Conservation (phyloP, 257 asterid species). For the Vinca minor region DNA sequence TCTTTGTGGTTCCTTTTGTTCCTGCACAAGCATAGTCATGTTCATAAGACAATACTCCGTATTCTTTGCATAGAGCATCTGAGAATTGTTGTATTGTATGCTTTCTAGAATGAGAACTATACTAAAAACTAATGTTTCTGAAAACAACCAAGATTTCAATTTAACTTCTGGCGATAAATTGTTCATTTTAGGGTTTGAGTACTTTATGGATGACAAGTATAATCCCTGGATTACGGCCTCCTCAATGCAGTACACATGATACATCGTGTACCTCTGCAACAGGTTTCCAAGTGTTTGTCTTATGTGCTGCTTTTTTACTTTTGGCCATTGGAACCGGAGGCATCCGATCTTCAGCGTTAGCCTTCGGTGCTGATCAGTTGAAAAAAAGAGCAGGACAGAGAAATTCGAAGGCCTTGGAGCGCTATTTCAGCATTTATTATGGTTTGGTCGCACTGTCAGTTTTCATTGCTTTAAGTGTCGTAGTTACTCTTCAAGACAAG, state of each 20-base stretch:
- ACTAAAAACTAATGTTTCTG: background rate
- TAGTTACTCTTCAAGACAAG: constrained; percentile 70
- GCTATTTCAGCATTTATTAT: constrained; percentile 67
- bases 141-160: background rate
- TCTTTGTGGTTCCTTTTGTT: too few species aligned
- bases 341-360: constrained; percentile 47
- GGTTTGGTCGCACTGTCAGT: constrained; percentile 35
- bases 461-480: constrained; percentile 43
- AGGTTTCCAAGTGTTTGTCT: constrained; percentile 30
- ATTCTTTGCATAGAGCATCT: background rate
- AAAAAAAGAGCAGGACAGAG: constrained; percentile 21
- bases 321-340: constrained; percentile 73
- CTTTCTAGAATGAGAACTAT: background rate
- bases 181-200: constrained; percentile 42
- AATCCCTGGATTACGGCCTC: constrained; percentile 51
- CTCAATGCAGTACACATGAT: constrained; percentile 30
- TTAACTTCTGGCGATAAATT: background rate
- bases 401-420: constrained; percentile 19
- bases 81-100: background rate
- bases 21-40: background rate
- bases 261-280: constrained; percentile 33
- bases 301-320: constrained; percentile 45
- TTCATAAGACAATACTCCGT: background rate
- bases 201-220: constrained; percentile 50
- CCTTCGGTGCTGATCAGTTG: constrained; percentile 69